Conservation (phyloP, 768 basidiomycete genomes). For the Leccinum obscurum region DNA sequence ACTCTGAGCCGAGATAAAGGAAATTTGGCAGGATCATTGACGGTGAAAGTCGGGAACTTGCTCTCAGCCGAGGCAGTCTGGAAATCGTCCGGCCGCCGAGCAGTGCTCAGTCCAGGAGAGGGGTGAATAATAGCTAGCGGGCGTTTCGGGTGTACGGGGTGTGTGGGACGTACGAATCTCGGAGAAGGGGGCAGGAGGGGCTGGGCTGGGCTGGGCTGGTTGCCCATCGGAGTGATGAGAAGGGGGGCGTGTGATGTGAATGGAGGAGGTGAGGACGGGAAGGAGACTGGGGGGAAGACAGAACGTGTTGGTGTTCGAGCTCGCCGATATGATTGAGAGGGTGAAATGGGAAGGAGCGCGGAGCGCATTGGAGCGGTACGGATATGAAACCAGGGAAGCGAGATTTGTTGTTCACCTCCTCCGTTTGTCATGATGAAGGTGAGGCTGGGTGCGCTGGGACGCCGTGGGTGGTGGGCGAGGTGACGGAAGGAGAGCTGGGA, state of each 20-base stretch:
- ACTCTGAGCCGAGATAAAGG: slow-evolving; percentile 89
- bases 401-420: slow-evolving; percentile 38
- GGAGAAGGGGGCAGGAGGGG: slow-evolving; percentile 39
- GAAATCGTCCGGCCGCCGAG: slow-evolving; percentile 52
- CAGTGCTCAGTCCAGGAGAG: slow-evolving; percentile 58
- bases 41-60: slow-evolving; percentile 60
- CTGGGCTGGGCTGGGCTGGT: slow-evolving; percentile 30
- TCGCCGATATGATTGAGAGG: slow-evolving; percentile 19
- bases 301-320: slow-evolving; percentile 14
- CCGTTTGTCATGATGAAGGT: slow-evolving; percentile 62
- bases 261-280: slow-evolving; percentile 61
- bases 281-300: no score
- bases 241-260: slow-evolving; percentile 60
- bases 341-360: slow-evolving; percentile 55
- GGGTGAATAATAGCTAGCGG: slow-evolving; percentile 30
- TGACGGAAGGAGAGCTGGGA: slow-evolving; percentile 54
- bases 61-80: slow-evolving; percentile 34
- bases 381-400: slow-evolving; percentile 59
- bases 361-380: slow-evolving; percentile 60
- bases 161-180: slow-evolving; percentile 29
- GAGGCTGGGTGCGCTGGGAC: slow-evolving; percentile 46
- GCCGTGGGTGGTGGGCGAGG: slow-evolving; percentile 48
- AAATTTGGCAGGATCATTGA: slow-evolving; percentile 92
- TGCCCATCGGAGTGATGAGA: slow-evolving; percentile 45
- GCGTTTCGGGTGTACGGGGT: slow-evolving; percentile 40